phyloP scores from a whole-genome alignment of 2,329 filamentous ascomycete genomes.

The Nothomitra cinnamomea region DNA sequence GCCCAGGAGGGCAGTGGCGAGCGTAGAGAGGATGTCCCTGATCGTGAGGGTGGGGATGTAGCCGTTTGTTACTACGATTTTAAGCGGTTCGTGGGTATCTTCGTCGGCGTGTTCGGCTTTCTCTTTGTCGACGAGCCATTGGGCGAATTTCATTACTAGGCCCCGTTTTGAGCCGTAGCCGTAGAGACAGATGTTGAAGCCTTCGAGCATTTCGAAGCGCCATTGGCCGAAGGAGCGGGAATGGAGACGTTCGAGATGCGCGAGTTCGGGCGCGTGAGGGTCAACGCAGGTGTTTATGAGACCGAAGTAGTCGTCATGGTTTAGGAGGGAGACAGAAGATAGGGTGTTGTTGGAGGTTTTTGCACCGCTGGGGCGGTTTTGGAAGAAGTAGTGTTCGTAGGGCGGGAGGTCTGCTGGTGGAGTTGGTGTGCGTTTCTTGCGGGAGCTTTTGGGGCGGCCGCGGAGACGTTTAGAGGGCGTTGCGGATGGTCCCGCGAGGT shows the following conservation, averaged over 20 bases:
- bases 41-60: conserved; percentile 51
- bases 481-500: conserved; percentile 21
- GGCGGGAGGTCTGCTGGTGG: conserved; percentile 59
- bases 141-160: conserved; percentile 59
- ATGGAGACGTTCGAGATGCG: conserved; percentile 59
- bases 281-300: conserved; percentile 47
- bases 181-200: conserved; percentile 80
- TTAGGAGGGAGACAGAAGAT: conserved; percentile 55
- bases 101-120: conserved; percentile 20
- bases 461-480: conserved; percentile 36
- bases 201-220: conserved; percentile 74
- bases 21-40: conserved; percentile 50
- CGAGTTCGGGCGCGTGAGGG: conserved; percentile 51
- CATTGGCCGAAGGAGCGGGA: conserved; percentile 71
- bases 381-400: conserved; percentile 85
- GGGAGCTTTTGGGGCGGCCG: conserved; percentile 30
- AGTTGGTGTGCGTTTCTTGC: conserved; percentile 50
- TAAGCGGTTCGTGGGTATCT: conserved; percentile 24
- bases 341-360: conserved; percentile 83
- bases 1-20: conserved; percentile 45
- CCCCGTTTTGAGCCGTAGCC: conserved; percentile 80
- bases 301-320: conserved; percentile 82
- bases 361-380: conserved; percentile 59
- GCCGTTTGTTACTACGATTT: conserved; percentile 75
- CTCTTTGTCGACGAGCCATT: conserved; percentile 36